A percentile compares a stretch with the other conserved stretches of the same genome.
Evolutionary conservation across 371 early-diverging fungal species (phyloP).

Genomic region (Synchytrium microbalum): DNA sequence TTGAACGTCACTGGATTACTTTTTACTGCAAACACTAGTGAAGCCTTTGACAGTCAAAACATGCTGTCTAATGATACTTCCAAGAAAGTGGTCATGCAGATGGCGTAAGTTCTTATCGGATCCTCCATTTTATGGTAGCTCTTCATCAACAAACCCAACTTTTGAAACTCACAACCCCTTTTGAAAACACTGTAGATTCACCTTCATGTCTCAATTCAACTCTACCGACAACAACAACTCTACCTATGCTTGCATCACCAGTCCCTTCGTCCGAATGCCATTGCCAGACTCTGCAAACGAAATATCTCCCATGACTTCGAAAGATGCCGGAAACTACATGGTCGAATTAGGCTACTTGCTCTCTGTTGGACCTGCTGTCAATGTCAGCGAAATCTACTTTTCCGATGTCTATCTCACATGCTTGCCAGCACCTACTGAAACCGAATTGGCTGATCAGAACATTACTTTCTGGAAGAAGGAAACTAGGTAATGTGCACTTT

Average conservation of each 20-base stretch:
- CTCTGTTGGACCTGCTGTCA: background rate
- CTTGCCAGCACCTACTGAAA: background rate
- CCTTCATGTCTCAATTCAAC: too few species aligned
- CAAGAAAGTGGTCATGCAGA: background rate
- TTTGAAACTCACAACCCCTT: background rate
- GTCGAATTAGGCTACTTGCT: background rate
- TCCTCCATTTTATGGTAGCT: too few species aligned
- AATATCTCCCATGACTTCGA: background rate
- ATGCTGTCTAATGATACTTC: too few species aligned
- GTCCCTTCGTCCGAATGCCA: background rate
- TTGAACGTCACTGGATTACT: background rate
- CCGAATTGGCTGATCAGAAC: background rate
- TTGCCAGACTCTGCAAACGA: background rate
- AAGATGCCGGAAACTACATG: background rate
- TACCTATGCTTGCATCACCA: background rate
- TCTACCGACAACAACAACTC: background rate
- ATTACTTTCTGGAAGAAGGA: background rate
- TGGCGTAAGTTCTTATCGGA: too few species aligned
- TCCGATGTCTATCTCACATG: background rate
- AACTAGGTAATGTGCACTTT: too few species aligned
- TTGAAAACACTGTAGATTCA: background rate
- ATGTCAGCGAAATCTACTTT: background rate
- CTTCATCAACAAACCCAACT: too few species aligned
- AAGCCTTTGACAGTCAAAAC: background rate
- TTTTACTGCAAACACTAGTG: background rate